Evolutionary conservation across 2,329 filamentous ascomycete species (phyloP).

Genomic region (Pseudocercospora pini-densiflorae): DNA sequence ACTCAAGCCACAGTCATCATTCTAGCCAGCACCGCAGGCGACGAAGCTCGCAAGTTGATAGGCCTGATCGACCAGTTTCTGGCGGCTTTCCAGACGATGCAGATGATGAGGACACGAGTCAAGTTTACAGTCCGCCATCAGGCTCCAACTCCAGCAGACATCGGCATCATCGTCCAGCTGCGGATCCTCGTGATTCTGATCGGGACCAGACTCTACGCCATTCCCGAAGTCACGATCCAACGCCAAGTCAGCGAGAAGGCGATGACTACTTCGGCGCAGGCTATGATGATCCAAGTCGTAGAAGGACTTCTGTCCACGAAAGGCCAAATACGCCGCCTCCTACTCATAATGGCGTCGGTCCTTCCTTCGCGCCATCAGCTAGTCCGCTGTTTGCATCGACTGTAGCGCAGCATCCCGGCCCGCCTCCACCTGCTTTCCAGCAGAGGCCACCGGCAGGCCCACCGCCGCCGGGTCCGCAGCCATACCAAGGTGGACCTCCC

Average conservation of each 20-base stretch:
- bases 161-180: slow-evolving; percentile 19
- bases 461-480: slow-evolving; percentile 5
- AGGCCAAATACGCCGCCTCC: slow-evolving; percentile 27
- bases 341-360: slow-evolving; percentile 30
- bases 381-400: slow-evolving; percentile 50
- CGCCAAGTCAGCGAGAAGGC: slow-evolving; percentile 42
- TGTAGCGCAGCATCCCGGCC: slow-evolving; percentile 25
- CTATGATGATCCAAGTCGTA: slow-evolving; percentile 23
- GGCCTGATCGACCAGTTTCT: slow-evolving; percentile 19
- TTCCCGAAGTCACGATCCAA: slow-evolving; percentile 47
- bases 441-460: slow-evolving; percentile 13
- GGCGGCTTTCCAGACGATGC: slow-evolving; percentile 24
- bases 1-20: slow-evolving; percentile 23
- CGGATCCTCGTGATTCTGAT: slow-evolving; percentile 21
- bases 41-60: slow-evolving; percentile 24
- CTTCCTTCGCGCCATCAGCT: slow-evolving; percentile 50
- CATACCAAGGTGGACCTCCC: slow-evolving; percentile 25
- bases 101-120: slow-evolving; percentile 24
- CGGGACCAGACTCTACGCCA: slow-evolving; percentile 43
- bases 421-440: slow-evolving; percentile 17
- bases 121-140: slow-evolving; percentile 26
- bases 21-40: slow-evolving; percentile 23
- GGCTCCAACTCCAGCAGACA: slow-evolving; percentile 27
- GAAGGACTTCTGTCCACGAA: slow-evolving; percentile 29
- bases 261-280: slow-evolving; percentile 28